A percentile compares a stretch with the other conserved stretches of the same genome.
Evolutionary conservation across 352 stramenopile species (phyloP).

Genomic region (Blastocystis sp.): DNA sequence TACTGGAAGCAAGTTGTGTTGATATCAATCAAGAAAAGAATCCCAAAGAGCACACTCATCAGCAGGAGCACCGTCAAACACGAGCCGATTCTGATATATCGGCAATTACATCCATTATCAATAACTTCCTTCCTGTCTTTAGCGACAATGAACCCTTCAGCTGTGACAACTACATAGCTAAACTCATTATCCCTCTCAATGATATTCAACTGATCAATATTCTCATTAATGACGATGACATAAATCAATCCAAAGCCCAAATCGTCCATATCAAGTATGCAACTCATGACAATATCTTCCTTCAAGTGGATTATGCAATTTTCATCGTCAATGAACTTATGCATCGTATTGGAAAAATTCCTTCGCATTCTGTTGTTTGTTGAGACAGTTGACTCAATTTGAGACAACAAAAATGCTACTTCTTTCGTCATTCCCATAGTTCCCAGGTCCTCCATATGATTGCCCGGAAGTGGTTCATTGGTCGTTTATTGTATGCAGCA

Average conservation of each 20-base stretch:
- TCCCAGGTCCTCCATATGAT: constrained; percentile 4
- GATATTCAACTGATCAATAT: constrained; percentile 52
- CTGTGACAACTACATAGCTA: constrained; percentile 20
- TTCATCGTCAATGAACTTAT: constrained; percentile 61
- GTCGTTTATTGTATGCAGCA: background rate
- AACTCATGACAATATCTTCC: background rate
- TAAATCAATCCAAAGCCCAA: background rate
- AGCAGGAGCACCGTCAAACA: background rate
- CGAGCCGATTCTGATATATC: too few species aligned
- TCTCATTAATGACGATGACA: constrained; percentile 1
- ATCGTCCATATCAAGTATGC: constrained; percentile 42
- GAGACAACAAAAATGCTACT: background rate
- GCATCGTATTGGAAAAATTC: constrained; percentile 30
- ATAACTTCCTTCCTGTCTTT: background rate
- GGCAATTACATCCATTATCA: too few species aligned
- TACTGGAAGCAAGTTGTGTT: background rate
- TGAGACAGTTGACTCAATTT: background rate
- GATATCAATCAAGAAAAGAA: background rate
- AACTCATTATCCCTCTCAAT: background rate
- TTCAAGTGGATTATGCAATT: constrained; percentile 59
- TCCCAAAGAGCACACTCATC: background rate
- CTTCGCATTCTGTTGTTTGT: constrained; percentile 43
- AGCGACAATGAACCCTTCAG: background rate
- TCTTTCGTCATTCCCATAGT: background rate
- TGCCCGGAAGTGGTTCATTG: background rate